Evolutionary conservation across 805 yeast genomes (phyloP).

Genomic region (Wickerhamomyces chaumierensis): DNA sequence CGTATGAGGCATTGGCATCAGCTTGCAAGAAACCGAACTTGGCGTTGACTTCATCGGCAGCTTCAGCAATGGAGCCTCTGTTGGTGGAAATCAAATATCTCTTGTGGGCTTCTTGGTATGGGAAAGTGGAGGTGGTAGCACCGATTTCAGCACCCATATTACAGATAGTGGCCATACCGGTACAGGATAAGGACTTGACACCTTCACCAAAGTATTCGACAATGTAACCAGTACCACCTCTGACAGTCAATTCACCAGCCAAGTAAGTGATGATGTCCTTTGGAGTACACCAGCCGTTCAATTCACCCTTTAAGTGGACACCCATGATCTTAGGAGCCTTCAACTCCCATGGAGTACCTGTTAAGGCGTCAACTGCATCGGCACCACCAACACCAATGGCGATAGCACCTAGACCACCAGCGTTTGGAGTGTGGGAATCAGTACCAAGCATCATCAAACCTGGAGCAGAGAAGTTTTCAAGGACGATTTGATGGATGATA

Average conservation of each 20-base stretch:
- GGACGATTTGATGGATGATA: conserved; percentile 91
- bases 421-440: conserved; percentile 96
- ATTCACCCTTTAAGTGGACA: conserved; percentile 84
- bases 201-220: conserved; percentile 97
- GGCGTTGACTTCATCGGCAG: conserved; percentile 52
- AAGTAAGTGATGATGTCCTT: conserved; percentile 88
- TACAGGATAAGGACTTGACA: conserved; percentile 83
- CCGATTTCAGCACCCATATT: conserved; percentile 99
- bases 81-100: conserved; percentile 81
- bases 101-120: conserved; percentile 87
- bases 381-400: conserved; percentile 99
- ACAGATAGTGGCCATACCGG: conserved; percentile 99
- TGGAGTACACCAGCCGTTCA: conserved; percentile 95
- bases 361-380: conserved; percentile 95
- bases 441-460: conserved; percentile 96
- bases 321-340: conserved; percentile 95
- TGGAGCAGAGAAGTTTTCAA: conserved; percentile 95
- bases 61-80: conserved; percentile 76
- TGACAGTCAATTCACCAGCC: conserved; percentile 90
- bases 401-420: conserved; percentile 95
- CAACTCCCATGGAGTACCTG: conserved; percentile 92
- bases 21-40: conserved; percentile 61
- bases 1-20: conserved; percentile 89
- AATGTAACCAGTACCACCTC: conserved; percentile 96
- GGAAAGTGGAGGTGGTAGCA: conserved; percentile 96